Percentiles rank a stretch among this genome's conserved stretches.
Evolutionary conservation across 768 basidiomycete species (phyloP).

Genomic region (Rhodotorula toruloides): DNA sequence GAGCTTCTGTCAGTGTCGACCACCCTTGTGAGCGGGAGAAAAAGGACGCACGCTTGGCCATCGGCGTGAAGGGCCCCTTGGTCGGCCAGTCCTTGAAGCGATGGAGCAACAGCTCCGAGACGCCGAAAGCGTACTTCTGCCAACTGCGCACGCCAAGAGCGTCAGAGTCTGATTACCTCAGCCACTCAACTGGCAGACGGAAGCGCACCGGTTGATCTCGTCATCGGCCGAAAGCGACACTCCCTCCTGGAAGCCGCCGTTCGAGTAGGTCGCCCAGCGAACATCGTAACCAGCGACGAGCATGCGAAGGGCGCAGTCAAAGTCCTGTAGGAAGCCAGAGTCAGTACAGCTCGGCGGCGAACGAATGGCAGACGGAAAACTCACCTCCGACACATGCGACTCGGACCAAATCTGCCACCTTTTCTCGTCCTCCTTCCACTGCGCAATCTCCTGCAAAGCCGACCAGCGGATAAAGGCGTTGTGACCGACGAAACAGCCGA

Average conservation of each 20-base stretch:
- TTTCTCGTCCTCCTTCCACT: conserved; percentile 62
- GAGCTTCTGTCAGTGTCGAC: too few species aligned
- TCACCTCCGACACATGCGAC: conserved; percentile 73
- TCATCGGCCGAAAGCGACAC: conserved; percentile 84
- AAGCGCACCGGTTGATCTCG: conserved; percentile 77
- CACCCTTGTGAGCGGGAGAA: not conserved
- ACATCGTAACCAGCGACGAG: conserved; percentile 20
- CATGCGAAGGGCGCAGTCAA: conserved; percentile 22
- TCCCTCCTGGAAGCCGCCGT: conserved; percentile 65
- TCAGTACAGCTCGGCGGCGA: conserved; percentile 51
- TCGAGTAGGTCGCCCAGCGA: conserved; percentile 67
- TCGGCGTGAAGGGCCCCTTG: conserved; percentile 66
- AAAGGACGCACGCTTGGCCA: conserved; percentile 44
- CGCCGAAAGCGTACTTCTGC: conserved; percentile 36
- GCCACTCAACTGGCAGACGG: too few species aligned
- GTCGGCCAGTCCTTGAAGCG: conserved; percentile 72
- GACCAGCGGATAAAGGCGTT: conserved; percentile 87
- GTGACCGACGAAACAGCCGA: conserved; percentile 50
- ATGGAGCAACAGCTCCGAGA: conserved; percentile 66
- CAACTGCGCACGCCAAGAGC: not conserved
- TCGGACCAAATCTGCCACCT: conserved; percentile 76
- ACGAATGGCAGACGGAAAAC: conserved; percentile 66
- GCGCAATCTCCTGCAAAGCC: conserved; percentile 76
- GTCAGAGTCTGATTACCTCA: conserved; percentile 54
- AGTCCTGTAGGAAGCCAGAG: conserved; percentile 67